These are phyloP conservation scores for Saccharomyces eubayanus DNA, from an alignment of 805 yeast species.

Conservation along the genomic window DNA sequence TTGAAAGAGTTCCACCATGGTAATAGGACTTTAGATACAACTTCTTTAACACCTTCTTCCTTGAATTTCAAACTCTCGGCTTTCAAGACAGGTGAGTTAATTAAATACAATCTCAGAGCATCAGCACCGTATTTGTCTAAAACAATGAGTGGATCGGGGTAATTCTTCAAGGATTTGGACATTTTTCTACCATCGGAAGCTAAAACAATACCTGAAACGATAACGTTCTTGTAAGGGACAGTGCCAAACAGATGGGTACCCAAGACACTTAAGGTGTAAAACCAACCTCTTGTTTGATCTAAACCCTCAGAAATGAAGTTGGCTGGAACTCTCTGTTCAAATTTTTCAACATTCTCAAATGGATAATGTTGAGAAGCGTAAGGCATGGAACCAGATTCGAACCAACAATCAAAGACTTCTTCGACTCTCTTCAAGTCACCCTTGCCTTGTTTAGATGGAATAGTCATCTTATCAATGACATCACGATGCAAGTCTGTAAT, in stretches of 20 bases:
- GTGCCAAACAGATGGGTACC: slow-evolving; percentile 90
- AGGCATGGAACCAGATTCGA: slow-evolving; percentile 99
- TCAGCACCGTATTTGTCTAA: slow-evolving; percentile 93
- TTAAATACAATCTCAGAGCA: slow-evolving; percentile 89
- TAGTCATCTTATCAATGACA: slow-evolving; percentile 79
- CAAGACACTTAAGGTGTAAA: slow-evolving; percentile 88
- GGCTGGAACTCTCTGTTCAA: slow-evolving; percentile 80
- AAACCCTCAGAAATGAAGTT: slow-evolving; percentile 97
- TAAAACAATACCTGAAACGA: slow-evolving; percentile 91
- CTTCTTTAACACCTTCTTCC: slow-evolving; percentile 98
- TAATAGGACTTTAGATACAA: slow-evolving; percentile 85
- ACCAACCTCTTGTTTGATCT: slow-evolving; percentile 99
- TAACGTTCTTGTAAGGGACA: slow-evolving; percentile 91
- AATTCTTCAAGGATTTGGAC: slow-evolving; percentile 96
- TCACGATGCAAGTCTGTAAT: slow-evolving; percentile 94
- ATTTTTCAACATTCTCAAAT: slow-evolving; percentile 71
- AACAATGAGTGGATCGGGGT: slow-evolving; percentile 86
- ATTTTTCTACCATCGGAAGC: slow-evolving; percentile 98
- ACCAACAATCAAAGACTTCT: slow-evolving; percentile 99
- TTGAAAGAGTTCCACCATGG: slow-evolving; percentile 99
- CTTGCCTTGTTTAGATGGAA: slow-evolving; percentile 85
- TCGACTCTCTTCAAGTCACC: slow-evolving; percentile 84
- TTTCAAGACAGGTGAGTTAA: slow-evolving; percentile 93
- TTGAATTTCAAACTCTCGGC: slow-evolving; percentile 95
- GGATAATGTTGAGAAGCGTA: slow-evolving; percentile 96